Base-by-base conservation (phyloP, 768 basidiomycete genomes). In the Leccinum olivaceopallidum region DNA sequence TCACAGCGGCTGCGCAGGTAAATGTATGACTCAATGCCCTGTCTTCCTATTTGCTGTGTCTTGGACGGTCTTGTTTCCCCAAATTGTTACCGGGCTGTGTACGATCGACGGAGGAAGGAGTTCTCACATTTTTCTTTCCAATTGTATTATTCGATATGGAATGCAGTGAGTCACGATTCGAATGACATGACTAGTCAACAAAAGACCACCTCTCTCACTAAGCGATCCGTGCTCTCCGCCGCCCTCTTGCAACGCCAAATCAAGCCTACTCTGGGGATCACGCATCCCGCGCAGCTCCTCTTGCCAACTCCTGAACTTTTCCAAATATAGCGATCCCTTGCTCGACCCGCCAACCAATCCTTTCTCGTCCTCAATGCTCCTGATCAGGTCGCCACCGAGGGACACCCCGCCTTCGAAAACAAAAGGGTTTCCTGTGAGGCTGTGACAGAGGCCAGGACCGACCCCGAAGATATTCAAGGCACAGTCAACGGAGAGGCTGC, bases 321-420 rank as follows among this genome's bases (percentile, higher is more conserved):
- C 64, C 39, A 82, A 56, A 51, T 80, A 64, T 4, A 61, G 65
- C 50, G 75, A 74, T 53, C 72, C 75, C 55, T 73, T 69, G 14
- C 66, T 67, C 7, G 77, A 75, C 13, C 71, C 49, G 1, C 76
- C 77, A 24, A 73, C 72, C 5, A 74, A 70, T 20, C 57, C 65
- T 60, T 77, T 76, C 65, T 85, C 81, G 32, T 73, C 72, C 65
- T 81, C 76, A 12, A 85, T 71, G 24, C 79, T 76, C 1, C 67
- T 60, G 47, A 83, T 81, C 44, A 81, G 72, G 18, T 82, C 77
- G 12, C 69, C 65, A 52, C 69, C 65, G 54, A 83, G 71, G 4
- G 80, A 75, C 65, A 28, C 1, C 61, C 78, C 77, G 32, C 70
- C 71, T 32, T 76, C 69, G 70, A 83, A 78, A 5, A 81, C 72